phyloP scores from a whole-genome alignment of 1,139 yeast genomes.

The Zhuliangozyma blackwelliae region DNA sequence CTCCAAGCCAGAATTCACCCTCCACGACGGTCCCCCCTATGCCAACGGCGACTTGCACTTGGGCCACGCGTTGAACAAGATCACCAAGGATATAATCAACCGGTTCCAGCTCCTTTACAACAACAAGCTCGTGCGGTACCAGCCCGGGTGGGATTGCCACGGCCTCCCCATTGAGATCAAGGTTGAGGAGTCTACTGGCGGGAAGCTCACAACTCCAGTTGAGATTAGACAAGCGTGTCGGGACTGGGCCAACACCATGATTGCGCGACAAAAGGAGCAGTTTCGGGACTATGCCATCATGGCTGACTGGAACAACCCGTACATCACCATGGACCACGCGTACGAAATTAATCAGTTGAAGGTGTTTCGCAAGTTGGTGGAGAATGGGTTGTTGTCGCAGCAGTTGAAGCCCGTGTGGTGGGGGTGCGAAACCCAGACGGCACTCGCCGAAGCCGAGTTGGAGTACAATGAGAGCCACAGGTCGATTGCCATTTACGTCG shows the following conservation, averaged over 20 bases:
- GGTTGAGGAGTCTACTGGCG: conserved; percentile 15
- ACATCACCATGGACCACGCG: conserved; percentile 64
- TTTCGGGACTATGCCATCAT: conserved; percentile 72
- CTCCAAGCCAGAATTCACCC: conserved; percentile 37
- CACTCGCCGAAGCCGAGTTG: conserved; percentile 93
- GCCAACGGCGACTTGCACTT: conserved; percentile 92
- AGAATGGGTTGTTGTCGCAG: conserved; percentile 66
- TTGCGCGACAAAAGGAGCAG: conserved; percentile 56
- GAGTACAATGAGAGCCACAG: conserved; percentile 74
- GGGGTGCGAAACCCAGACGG: conserved; percentile 94
- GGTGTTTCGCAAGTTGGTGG: conserved; percentile 64
- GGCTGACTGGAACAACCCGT: conserved; percentile 75
- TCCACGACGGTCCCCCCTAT: conserved; percentile 98
- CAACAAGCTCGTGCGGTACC: conserved; percentile 61
- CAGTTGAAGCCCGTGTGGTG: conserved; percentile 95
- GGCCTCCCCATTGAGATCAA: conserved; percentile 91
- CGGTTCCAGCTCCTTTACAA: conserved; percentile 59
- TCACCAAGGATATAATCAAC: conserved; percentile 78
- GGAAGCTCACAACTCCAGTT: conserved; percentile 24
- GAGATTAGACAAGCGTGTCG: conserved; percentile 65
- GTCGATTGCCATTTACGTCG: conserved; percentile 68
- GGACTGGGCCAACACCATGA: conserved; percentile 62
- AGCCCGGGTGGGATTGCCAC: conserved; percentile 99
- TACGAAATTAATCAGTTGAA: conserved; percentile 74
- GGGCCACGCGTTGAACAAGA: conserved; percentile 91